phyloP scores from a whole-genome alignment of 371 early-diverging fungal genomes.

The Entomophthora muscae region DNA sequence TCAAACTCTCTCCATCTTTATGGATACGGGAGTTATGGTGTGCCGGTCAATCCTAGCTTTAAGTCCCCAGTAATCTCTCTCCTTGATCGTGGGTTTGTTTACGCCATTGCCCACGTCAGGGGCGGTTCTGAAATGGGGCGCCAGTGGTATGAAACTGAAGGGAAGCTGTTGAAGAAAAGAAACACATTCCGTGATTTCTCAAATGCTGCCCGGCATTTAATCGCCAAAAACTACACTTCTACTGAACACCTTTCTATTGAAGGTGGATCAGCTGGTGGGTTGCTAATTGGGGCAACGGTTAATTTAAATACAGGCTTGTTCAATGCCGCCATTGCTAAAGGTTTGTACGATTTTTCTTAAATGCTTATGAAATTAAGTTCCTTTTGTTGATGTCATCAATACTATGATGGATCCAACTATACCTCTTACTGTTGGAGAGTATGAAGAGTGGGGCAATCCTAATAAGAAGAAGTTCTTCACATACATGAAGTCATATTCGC shows the following conservation, averaged over 20 bases:
- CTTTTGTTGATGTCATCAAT: slow-evolving; percentile 29
- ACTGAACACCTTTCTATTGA: slow-evolving; percentile 27
- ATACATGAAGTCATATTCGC: slow-evolving; percentile 25
- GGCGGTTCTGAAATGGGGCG: slow-evolving; percentile 41
- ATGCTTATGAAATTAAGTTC: slow-evolving; percentile 18
- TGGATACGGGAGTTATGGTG: slow-evolving; percentile 7
- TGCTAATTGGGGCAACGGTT: slow-evolving; percentile 29
- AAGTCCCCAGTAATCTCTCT: background rate
- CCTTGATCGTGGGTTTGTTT: slow-evolving; percentile 28
- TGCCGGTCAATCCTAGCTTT: background rate
- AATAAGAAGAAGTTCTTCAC: slow-evolving; percentile 19
- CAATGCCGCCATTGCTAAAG: slow-evolving; percentile 25
- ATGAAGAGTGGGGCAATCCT: slow-evolving; percentile 32
- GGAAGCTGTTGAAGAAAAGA: slow-evolving; percentile 30
- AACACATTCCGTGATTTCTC: slow-evolving; percentile 38
- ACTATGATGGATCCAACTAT: slow-evolving; percentile 31
- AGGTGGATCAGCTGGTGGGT: slow-evolving; percentile 36
- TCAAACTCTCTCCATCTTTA: slow-evolving; percentile 1
- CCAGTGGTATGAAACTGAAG: slow-evolving; percentile 29
- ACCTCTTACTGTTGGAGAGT: slow-evolving; percentile 30
- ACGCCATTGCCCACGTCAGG: slow-evolving; percentile 37
- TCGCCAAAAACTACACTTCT: slow-evolving; percentile 33
- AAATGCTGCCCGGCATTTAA: slow-evolving; percentile 24
- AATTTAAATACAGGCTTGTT: slow-evolving; percentile 34
- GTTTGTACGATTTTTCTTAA: background rate